Evolutionary conservation across 352 stramenopile species (phyloP), one percentile per base, ranked within the genome.

Genomic region (Globisporangium uncinulatum): DNA sequence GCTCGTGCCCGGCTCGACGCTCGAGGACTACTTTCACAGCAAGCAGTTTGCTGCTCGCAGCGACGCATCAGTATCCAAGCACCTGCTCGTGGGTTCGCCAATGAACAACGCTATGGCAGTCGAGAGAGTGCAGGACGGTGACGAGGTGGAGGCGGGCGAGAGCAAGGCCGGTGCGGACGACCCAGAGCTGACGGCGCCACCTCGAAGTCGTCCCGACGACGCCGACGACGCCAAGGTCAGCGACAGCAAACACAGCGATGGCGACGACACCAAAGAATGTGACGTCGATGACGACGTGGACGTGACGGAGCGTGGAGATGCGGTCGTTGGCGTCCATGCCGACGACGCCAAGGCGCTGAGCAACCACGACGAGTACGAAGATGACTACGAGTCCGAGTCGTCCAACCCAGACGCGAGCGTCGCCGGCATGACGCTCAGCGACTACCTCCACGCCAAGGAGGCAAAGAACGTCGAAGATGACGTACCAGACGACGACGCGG

Each of bases 81-180:
- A 87, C 54, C 56, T 87, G 62, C 73, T 87, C 46, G 76, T 78
- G 17, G 75, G 68, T 14, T 65, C 70, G 32, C 56, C 65, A 2
- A 69, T 62, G 10, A 71, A 80, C 73, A 71, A 84, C 52, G 74
- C 78, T 24, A 82, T 87, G 74, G 61, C 66, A 37, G 65, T 76
- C 52, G 71, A 86, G 57, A 71, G 67, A 29, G 42, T 60, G 9
- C 47, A 65, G 6, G 59, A 42, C 10, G 34, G 59, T 14, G 46
- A 56, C 9, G n/a, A 51, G 48, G 14, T 9, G 8, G 47, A 39
- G 17, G 44, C 44, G 32, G 19, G 19, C 9, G 21, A 51, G 24
- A 39, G 44, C 34, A 44, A 19, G 31, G 24, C 24, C 5, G 31
- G 21, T 17, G 37, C 4, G 11, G 11, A 43, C 37, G 37, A 43